Evolutionary conservation across 176 grass and related monocot species (phyloP), one percentile per base, ranked within the genome.

Genomic region (sorghum (Sorghum bicolor)): DNA sequence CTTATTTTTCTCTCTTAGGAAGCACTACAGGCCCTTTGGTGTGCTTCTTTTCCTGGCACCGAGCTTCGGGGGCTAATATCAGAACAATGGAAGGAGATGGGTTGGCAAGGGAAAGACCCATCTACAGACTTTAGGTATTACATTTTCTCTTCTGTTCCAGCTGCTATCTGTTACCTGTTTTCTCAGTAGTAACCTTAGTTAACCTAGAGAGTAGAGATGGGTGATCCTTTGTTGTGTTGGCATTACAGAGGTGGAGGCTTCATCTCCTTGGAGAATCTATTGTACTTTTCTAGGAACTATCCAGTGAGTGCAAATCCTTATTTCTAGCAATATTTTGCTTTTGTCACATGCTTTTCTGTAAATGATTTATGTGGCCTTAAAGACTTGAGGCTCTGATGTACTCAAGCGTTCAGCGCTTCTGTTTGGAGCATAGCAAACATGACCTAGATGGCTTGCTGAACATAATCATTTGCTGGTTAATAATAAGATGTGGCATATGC

Each of bases 21-120:
- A 83, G 93, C 88, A 36, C 70, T 99, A 47, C 87, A 60, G 29
- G 85, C 89, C 79, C 89, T 99, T 53, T 99, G 97, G 97, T 83
- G 39, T 76, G 80, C 83, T 85, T 84, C 97, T 69, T 99, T 90
- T 85, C 97, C 97, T 81, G 93, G 92, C 85, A 83, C 84, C 14
- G 89, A 99, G 85, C 89, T 96, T 79, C 78, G 31, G 6, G 93
- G 89, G 5, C 77, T 96, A 71, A 83, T 96, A 90, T 99, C 97
- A 63, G 91, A 96, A 33, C 91, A 96, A 87, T 99, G 97, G 97
- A 99, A 99, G 80, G 97, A 99, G 80, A 99, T 99, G 97, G 97
- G 97, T 57, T 99, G 97, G 97, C 97, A 99, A 92, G 97, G 96
- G 30, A 92, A 93, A 86, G 93, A 99, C 74, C 97, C 97, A 78